Base-by-base conservation (phyloP, 768 basidiomycete genomes). In the Suillus sp. region DNA sequence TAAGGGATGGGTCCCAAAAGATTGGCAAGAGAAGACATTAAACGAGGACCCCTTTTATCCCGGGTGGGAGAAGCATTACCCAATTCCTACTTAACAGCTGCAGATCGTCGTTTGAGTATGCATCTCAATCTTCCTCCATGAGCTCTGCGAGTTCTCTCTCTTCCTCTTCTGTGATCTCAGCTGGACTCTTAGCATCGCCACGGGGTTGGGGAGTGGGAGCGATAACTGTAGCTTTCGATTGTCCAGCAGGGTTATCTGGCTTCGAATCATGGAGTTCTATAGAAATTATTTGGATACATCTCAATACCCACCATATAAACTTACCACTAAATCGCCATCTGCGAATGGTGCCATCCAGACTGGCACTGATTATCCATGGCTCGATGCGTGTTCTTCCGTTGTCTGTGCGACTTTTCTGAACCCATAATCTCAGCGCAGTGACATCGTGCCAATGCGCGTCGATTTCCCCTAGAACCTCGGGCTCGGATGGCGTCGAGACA, bases 391-490 rank as follows among this genome's bases (percentile, higher is more conserved):
- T 81, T 60, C 70, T 75, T 9, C 80, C 80, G 65, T 82, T 83
- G 30, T 77, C 77, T 10, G 79, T 80, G 34, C 75, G 72, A 8
- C 77, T 78, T 60, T 73, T 78, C 34, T 87, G 82, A 67, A 83
- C 77, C 94, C 95, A 97, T 13, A 89, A 77, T 34, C 83, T 82
- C 59, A 99, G 76, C 5, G 84, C 86, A 4, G 86, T 91, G 18
- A 98, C 88, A 68, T 97, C 93, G 67, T 93, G 93, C 86, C 90
- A 93, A 71, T 98, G 96, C 7, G 86, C 95, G 67, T 97, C 92
- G 13, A 92, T 77, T 68, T 87, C 86, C 32, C 82, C 79, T n/a
- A 95, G 73, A 34, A 92, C 75, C 63, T 91, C 90, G 1, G 88
- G 88, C 67, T 88, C 87, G 30, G 87, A 82, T 27, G 82, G 78